Evolutionary conservation across 495 filamentous ascomycete genomes (phyloP).

Genomic region (Trichoderma asperelloides): DNA sequence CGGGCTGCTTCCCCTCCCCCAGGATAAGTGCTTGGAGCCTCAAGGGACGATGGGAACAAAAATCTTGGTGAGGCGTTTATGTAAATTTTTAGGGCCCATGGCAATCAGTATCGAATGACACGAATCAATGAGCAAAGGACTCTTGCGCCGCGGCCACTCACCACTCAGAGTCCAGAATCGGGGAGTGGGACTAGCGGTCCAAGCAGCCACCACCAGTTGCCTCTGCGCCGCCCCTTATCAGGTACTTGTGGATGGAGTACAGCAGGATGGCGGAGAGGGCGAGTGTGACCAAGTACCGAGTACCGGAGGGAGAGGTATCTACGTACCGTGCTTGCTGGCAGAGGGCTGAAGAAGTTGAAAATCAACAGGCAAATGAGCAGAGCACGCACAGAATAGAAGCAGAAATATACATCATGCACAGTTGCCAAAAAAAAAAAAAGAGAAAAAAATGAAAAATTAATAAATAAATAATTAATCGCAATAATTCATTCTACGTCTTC

Average conservation of each 20-base stretch:
- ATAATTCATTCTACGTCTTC: too few relatives aligned
- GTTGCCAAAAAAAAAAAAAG: too few relatives aligned
- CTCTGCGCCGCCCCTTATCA: constrained; percentile 2
- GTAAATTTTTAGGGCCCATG: neutral
- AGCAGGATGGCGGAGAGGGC: neutral
- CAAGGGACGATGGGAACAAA: neutral
- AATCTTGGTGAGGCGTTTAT: constrained; percentile 2
- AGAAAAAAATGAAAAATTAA: too few relatives aligned
- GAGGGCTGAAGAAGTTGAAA: too few relatives aligned
- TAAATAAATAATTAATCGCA: too few relatives aligned
- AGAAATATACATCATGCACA: too few relatives aligned
- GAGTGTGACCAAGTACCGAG: neutral
- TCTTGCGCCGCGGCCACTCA: neutral
- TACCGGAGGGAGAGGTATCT: neutral
- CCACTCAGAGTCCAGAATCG: neutral
- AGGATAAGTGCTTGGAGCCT: too few relatives aligned
- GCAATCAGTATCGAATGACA: constrained; percentile 3
- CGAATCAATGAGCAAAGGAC: constrained; percentile 3
- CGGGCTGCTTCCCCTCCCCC: too few relatives aligned
- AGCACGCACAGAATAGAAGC: too few relatives aligned
- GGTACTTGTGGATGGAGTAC: neutral
- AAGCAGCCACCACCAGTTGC: neutral
- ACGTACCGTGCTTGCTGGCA: too few relatives aligned
- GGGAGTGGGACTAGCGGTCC: neutral
- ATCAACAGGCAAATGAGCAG: too few relatives aligned